Base-by-base conservation (phyloP, 139 green algal species). In the Pleodorina starrii region DNA sequence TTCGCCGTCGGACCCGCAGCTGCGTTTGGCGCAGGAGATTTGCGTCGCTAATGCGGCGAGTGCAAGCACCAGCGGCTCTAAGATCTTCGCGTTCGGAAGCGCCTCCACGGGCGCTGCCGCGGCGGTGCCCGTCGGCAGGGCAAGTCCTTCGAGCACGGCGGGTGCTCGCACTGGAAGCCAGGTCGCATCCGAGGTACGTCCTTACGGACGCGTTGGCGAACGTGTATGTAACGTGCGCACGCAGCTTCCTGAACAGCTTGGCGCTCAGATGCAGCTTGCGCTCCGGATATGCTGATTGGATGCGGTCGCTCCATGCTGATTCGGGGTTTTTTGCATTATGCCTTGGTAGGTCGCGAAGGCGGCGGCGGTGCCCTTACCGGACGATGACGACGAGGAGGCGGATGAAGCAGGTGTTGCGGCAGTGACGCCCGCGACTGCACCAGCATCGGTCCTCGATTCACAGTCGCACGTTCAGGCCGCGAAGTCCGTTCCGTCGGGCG, bases 321-420 rank as follows among this genome's bases (percentile, higher is more conserved):
- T n/a, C n/a, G n/a, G n/a, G n/a, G n/a, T n/a, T n/a, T n/a, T n/a
- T n/a, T n/a, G n/a, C n/a, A n/a, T n/a, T n/a, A n/a, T n/a, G n/a
- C n/a, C n/a, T 63, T 81, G 36, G 36, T 72, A 91, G 89, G 89
- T 92, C 5, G 44, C n/a, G 4, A 54, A 80, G 23, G 89, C 89
- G 17, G 76, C 89, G 0, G 51, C 68, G 14, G 77, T 90, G 32
- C 89, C 89, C 25, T 79, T 92, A 29, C 89, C 89, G 10, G 76
- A 88, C 29, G 84, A 92, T 16, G 85, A 90, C 19, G 90, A 92
- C 0, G 85, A 90, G 12, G 80, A 91, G 29, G 60, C 35, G 25
- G 75, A 51, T 11, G 76, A 11, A 5, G 66, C 48, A 2, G 69
- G 35, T 14, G 48, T 3, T 14, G 38, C 32, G 1, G 48, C 69